Evolutionary conservation across 805 yeast species (phyloP).

Genomic region (Saccharomycopsis fodiens): DNA sequence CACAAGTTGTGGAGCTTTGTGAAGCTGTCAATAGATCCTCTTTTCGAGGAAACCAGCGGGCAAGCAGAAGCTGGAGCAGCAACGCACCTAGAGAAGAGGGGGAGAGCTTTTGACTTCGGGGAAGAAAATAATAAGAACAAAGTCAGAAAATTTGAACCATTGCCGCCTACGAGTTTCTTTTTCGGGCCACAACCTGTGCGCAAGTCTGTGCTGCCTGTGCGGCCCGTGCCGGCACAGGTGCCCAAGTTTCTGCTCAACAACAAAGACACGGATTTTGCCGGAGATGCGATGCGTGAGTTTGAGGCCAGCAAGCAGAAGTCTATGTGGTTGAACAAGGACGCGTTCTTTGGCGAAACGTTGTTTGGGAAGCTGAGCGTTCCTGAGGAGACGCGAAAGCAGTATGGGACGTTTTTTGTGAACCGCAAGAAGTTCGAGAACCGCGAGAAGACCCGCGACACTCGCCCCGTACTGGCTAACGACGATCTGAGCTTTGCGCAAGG

Average conservation of each 20-base stretch:
- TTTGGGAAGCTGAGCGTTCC: neutral
- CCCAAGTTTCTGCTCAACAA: neutral
- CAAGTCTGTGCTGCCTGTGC: too few relatives aligned
- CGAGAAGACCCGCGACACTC: neutral
- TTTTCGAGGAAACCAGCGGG: too few relatives aligned
- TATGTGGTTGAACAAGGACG: conserved; percentile 6
- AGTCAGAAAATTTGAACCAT: too few relatives aligned
- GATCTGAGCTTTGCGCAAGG: conserved; percentile 1
- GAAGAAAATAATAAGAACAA: neutral
- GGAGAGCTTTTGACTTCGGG: neutral
- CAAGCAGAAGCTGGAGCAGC: too few relatives aligned
- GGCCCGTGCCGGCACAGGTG: too few relatives aligned
- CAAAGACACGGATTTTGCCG: conserved; percentile 1
- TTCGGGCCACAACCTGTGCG: too few relatives aligned
- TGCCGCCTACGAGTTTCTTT: too few relatives aligned
- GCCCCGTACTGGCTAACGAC: too few relatives aligned
- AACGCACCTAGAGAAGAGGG: too few relatives aligned
- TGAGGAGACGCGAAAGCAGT: neutral
- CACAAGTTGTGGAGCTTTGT: conserved; percentile 2
- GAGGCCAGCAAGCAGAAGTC: conserved; percentile 6
- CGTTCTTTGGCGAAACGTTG: neutral
- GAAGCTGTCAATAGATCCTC: conserved; percentile 3
- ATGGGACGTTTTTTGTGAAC: neutral
- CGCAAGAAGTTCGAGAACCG: neutral
- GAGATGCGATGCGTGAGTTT: conserved; percentile 1